These are phyloP conservation scores for Alloteropsis semialata DNA, from an alignment of 176 grass and related monocot genomes.

Conservation along the genomic window DNA sequence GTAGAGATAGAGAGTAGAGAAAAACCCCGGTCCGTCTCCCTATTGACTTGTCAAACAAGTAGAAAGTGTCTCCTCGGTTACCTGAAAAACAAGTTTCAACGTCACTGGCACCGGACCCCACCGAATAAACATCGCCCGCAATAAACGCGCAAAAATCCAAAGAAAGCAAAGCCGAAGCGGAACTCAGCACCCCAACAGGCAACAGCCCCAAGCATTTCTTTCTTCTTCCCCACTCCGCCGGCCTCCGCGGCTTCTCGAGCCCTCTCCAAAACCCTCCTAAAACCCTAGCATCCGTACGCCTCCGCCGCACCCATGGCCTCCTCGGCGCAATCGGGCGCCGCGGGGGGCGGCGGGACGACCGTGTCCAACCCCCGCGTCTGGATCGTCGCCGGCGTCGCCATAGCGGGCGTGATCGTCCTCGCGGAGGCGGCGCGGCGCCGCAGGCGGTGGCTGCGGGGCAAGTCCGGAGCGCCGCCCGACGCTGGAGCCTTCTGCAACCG, in stretches of 20 bases:
- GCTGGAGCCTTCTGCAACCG: slow-evolving; percentile 66
- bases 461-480: slow-evolving; percentile 10
- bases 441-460: slow-evolving; percentile 43
- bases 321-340: slow-evolving; percentile 32
- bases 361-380: slow-evolving; percentile 41
- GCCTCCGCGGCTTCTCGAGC: background rate
- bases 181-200: background rate
- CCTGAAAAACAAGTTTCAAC: background rate
- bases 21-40: too few species aligned
- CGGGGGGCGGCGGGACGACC: background rate
- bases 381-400: slow-evolving; percentile 73
- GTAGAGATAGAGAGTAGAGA: too few species aligned
- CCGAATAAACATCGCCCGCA: background rate
- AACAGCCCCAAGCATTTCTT: background rate
- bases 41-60: slow-evolving; percentile 36
- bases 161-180: background rate
- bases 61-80: background rate
- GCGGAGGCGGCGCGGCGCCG: slow-evolving; percentile 63
- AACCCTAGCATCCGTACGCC: slow-evolving; percentile 51
- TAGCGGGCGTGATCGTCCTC: slow-evolving; percentile 80
- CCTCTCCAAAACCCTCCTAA: slow-evolving; percentile 49
- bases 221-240: slow-evolving; percentile 41
- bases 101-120: background rate
- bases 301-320: slow-evolving; percentile 33
- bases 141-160: background rate